A percentile compares a stretch with the other conserved stretches of the same genome.
phyloP scores from a whole-genome alignment of 176 grass and related monocot genomes.

The Hsuehochloa calcarea region DNA sequence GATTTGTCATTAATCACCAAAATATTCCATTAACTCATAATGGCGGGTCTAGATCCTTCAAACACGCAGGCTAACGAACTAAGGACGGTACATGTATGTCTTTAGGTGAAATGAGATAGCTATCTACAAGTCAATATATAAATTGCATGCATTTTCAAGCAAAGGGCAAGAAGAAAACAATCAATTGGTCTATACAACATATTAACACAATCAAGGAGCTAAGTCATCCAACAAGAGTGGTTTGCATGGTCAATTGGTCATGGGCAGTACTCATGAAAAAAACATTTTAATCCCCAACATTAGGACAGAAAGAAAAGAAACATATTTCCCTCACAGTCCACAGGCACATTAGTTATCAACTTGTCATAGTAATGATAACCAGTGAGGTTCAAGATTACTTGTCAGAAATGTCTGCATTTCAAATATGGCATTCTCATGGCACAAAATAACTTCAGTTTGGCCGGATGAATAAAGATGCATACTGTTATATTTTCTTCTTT shows the following conservation, averaged over 20 bases:
- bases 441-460: not conserved
- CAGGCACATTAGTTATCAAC: not conserved
- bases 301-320: not conserved
- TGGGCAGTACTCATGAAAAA: not conserved
- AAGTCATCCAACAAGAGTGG: constrained; percentile 5
- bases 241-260: not conserved
- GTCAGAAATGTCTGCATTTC: not conserved
- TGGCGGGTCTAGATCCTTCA: too few relatives aligned
- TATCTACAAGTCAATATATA: not conserved
- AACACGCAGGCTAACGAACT: too few relatives aligned
- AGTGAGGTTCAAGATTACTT: not conserved
- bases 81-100: too few relatives aligned
- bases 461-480: constrained; percentile 16
- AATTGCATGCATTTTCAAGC: not conserved
- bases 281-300: not conserved
- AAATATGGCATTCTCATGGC: not conserved
- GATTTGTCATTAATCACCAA: too few relatives aligned
- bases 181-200: not conserved
- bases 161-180: not conserved
- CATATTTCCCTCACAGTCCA: not conserved
- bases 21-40: too few relatives aligned
- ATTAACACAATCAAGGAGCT: not conserved
- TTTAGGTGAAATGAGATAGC: not conserved
- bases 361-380: not conserved
- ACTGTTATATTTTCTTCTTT: constrained; percentile 86